Evolutionary conservation across 2,329 filamentous ascomycete genomes (phyloP).

Genomic region (Thyridium curvatum): DNA sequence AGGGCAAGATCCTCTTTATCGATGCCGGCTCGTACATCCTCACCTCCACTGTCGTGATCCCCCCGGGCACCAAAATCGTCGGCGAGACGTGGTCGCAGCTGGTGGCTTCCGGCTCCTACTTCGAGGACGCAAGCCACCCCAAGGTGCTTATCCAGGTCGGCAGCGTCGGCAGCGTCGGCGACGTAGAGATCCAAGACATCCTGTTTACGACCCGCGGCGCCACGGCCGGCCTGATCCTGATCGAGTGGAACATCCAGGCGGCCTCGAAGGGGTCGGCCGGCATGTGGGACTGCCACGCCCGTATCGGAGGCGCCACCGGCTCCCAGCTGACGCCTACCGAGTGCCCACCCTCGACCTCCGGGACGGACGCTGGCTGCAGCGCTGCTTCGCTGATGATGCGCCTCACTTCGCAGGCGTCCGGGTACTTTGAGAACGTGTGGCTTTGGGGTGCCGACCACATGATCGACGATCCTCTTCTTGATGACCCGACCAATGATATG

Average conservation of each 20-base stretch:
- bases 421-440: conserved; percentile 46
- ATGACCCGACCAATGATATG: conserved; percentile 24
- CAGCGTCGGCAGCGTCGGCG: conserved; percentile 48
- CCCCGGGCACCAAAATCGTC: conserved; percentile 56
- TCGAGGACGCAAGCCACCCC: conserved; percentile 46
- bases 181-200: conserved; percentile 62
- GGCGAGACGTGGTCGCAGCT: conserved; percentile 68
- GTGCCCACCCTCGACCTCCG: conserved; percentile 51
- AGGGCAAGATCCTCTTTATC: conserved; percentile 25
- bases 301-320: conserved; percentile 61
- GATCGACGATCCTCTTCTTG: conserved; percentile 31
- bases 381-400: conserved; percentile 30
- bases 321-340: conserved; percentile 56
- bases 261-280: conserved; percentile 47
- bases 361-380: conserved; percentile 32
- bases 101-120: conserved; percentile 50
- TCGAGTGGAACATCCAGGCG: conserved; percentile 64
- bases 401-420: conserved; percentile 35
- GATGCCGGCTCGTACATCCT: conserved; percentile 26
- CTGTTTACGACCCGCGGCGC: conserved; percentile 44
- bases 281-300: conserved; percentile 68
- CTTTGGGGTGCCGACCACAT: conserved; percentile 61
- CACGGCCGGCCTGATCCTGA: conserved; percentile 60
- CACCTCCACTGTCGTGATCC: conserved; percentile 43
- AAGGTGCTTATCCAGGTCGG: conserved; percentile 60